Percentiles rank a stretch among this genome's conserved stretches.
These are phyloP conservation scores for Choiromyces venosus DNA, from an alignment of 495 filamentous ascomycete species.

Conservation along the genomic window DNA sequence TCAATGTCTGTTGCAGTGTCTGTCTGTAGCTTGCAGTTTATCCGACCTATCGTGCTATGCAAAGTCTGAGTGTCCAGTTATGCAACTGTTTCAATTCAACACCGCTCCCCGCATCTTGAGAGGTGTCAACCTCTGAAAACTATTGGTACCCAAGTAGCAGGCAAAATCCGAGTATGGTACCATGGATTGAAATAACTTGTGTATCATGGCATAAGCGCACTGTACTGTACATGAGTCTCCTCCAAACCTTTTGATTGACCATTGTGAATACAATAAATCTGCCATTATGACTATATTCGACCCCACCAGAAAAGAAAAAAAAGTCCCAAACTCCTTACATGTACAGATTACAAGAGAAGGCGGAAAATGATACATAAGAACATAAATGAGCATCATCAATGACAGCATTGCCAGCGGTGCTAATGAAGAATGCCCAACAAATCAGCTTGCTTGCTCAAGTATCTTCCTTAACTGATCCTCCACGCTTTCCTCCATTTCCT, in stretches of 20 bases:
- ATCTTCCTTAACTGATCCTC: slow-evolving; percentile 39
- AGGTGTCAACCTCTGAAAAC: not conserved
- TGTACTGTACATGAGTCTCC: not conserved
- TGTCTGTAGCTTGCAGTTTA: not conserved
- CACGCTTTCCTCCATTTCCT: slow-evolving; percentile 44
- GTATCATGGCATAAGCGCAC: not conserved
- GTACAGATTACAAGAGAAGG: not conserved
- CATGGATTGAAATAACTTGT: not conserved
- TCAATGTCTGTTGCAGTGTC: not conserved
- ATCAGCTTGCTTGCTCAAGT: slow-evolving; percentile 6
- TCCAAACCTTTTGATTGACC: not conserved
- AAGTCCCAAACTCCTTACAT: not conserved
- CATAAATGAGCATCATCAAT: not conserved
- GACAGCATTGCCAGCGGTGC: slow-evolving; percentile 3
- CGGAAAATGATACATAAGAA: not conserved
- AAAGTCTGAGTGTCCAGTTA: not conserved
- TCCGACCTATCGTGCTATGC: not conserved
- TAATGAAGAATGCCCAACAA: not conserved
- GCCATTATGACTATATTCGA: not conserved
- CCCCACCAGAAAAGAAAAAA: not conserved
- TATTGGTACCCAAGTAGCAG: not conserved
- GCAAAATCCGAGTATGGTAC: not conserved
- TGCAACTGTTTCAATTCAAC: not conserved
- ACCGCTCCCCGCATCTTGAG: not conserved
- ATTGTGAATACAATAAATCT: not conserved